Conservation (phyloP, 2,329 filamentous ascomycete species). For the Orbilia ellipsospora region DNA sequence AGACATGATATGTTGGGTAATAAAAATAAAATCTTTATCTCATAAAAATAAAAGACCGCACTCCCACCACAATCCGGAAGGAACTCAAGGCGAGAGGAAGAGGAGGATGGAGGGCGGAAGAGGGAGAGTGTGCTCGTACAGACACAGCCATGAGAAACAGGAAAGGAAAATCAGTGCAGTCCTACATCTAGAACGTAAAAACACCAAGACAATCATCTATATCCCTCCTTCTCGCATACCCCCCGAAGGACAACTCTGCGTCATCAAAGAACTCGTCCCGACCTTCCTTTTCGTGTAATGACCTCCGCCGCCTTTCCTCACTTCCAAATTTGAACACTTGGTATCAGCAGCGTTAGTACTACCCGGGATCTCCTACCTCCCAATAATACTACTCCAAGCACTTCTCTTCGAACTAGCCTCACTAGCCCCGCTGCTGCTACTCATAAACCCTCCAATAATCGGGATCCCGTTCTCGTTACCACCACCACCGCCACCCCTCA, state of each 20-base stretch:
- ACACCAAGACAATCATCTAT: not conserved
- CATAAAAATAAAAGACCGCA: too few relatives aligned
- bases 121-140: not conserved
- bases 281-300: constrained; percentile 9
- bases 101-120: not conserved
- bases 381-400: constrained; percentile 43
- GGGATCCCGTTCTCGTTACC: constrained; percentile 62
- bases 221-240: not conserved
- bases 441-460: constrained; percentile 43
- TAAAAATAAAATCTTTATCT: too few relatives aligned
- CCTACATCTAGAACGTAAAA: not conserved
- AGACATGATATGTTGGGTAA: too few relatives aligned
- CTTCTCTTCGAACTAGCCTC: constrained; percentile 35
- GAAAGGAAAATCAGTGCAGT: not conserved
- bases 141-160: not conserved
- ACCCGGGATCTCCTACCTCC: constrained; percentile 39
- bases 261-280: constrained; percentile 17
- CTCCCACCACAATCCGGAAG: too few relatives aligned
- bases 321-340: not conserved
- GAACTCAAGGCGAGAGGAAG: too few relatives aligned
- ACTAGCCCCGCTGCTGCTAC: constrained; percentile 25
- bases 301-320: not conserved
- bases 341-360: not conserved
- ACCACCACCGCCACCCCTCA: constrained; percentile 71
- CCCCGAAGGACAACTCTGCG: not conserved